Evolutionary conservation across 2,329 filamentous ascomycete species (phyloP), one percentile per base, ranked within the genome.

Genomic region (Leptoxyphium fumago): DNA sequence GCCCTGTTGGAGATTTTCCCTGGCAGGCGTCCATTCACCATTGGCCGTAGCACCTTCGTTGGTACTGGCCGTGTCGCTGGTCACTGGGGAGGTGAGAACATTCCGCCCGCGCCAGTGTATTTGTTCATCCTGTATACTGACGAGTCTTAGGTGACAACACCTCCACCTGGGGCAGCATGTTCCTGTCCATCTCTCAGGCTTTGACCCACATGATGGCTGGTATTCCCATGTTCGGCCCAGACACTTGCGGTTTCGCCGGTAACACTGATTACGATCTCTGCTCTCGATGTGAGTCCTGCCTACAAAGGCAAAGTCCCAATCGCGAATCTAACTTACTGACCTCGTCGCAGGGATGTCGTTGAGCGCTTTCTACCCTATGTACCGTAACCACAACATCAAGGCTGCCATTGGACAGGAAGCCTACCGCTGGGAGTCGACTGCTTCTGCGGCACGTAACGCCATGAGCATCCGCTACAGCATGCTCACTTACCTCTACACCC

Each of bases 311-410:
- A 26, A 26, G 21, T 7, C 21, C 21, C 21, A 26, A 26, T 26
- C 21, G 21, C 21, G 21, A 26, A 7, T 26, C 7, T 26, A 26
- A 26, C 21, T 26, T 26, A 26, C 21, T 26, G 21, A 26, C 21
- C 7, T 26, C 21, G 21, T 26, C 7, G 3, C 7, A 26, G 21
- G 32, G 32, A 56, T 56, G 55, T 46, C 52, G 38, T 48, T 59
- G 9, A 73, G 69, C 1, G 80, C 80, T 10, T 85, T 85, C 67
- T 84, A 83, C 64, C 80, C 81, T 7, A 84, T 85, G 62, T 85
- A 84, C 63, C 70, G 80, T 15, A 85, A 85, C 61, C 82, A 86
- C 64, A 84, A 84, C 55, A 64, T 64, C 10, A 62, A 80, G 3
- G 69, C 67, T 1, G 71, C 74, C 10, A 66, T 67, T 32, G 54